Base-by-base conservation (phyloP, 2,329 filamentous ascomycete genomes). In the Scleromitrula shiraiana region DNA sequence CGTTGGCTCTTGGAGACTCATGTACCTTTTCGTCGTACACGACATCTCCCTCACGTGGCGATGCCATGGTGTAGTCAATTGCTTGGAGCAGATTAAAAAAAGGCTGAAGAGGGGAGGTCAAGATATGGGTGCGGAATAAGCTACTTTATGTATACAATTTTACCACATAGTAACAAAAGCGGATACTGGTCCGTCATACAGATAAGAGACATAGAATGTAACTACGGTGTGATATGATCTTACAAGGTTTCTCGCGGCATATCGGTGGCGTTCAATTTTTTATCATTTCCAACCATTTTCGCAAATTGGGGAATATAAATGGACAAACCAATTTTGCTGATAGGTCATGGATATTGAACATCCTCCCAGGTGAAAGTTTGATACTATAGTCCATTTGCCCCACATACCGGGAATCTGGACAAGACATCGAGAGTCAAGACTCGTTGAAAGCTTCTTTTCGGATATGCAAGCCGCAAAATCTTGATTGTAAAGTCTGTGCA, bases 11-110 rank as follows among this genome's bases (percentile, higher is more conserved):
- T 7, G 26, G 6, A 3, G 20, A 36, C 17, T 32, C 35, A 37
- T 24, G 46, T n/a, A 30, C 27, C 40, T 49, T 49, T 19, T 49
- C 46, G 26, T 38, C 32, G 19, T 43, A 44, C 14, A 20, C 24
- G 23, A 44, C 20, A 26, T 30, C 33, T 9, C n/a, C 24, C 17
- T 49, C 46, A 26, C 20, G 46, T 38, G 30, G 15, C 19, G 39
- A 37, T 20, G 30, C 40, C 46, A 49, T 49, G 6, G 8, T 35
- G 37, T 20, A 36, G 17, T 14, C 27, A 22, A 27, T 23, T 27
- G 29, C 41, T 47, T 17, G 19, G 37, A 47, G 20, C 38, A 17
- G 30, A 35, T 12, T 8, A 41, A 29, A 24, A 23, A 35, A 32
- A n/a, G 41, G 22, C 30, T 41, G 27, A n/a, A 20, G 12, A 19